Evolutionary conservation across 2,329 filamentous ascomycete genomes (phyloP), one percentile per base, ranked within the genome.

Genomic region (Talaromyces sp.): DNA sequence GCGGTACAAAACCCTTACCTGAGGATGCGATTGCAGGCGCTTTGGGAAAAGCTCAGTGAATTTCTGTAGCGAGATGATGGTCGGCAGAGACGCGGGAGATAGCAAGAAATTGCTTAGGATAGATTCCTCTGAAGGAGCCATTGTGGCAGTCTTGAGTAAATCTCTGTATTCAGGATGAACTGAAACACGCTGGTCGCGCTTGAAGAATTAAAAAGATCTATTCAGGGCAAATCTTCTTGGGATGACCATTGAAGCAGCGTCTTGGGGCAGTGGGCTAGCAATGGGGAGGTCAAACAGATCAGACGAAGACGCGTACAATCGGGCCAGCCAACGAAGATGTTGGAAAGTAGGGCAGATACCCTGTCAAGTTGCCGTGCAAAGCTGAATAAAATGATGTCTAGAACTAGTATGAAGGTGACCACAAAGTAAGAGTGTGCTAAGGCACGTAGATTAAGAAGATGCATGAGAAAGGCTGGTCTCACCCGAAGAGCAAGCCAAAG

Each of bases 71-170:
- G 91, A 88, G 70, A 93, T 82, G 72, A 93, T 85, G 68, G 89
- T 85, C 48, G 90, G 88, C 43, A 96, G 82, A 33, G 90, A 84
- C 8, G 92, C 88, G 13, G 92, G 90, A 35, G 89, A 83, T 41
- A 96, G 85, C 65, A 96, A 86, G 75, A 94, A 96, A 77, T 90
- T 89, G 72, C 84, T 83, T 60, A 96, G 85, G 68, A 96, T 90
- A 33, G 87, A 85, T 64, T 86, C 82, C 79, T 96, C 93, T 52
- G 88, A 89, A 9, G 90, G 88, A 3, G 90, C 60, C 64, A 65
- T 65, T 35, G 33, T 37, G 11, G 11, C 11, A 19, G 10, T 27
- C 9, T 54, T n/a, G 3, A 35, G n/a, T 37, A 13, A 16, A 14
- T 37, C 22, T 14, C 35, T 35, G 16, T 54, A 54, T 22, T 22